These are phyloP conservation scores for Passalora sequoiae DNA, from an alignment of 2,329 filamentous ascomycete species.

Conservation along the genomic window DNA sequence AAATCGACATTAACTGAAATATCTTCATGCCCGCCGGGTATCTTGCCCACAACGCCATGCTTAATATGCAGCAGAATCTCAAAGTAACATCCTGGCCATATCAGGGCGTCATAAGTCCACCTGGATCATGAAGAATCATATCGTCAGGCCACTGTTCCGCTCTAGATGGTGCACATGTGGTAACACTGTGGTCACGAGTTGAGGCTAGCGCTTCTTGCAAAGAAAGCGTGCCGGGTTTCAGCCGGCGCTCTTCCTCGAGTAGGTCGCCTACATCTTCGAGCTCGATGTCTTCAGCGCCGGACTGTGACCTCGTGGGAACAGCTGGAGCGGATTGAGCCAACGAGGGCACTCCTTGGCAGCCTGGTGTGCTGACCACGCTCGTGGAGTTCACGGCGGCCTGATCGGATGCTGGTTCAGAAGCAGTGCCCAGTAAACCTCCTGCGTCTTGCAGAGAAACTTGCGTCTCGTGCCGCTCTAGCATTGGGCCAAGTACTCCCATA, in stretches of 20 bases:
- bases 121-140: constrained; percentile 23
- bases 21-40: too few species aligned
- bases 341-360: background rate
- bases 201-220: constrained; percentile 12
- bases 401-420: background rate
- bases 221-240: constrained; percentile 11
- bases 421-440: constrained; percentile 25
- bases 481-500: constrained; percentile 26
- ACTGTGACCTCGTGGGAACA: background rate
- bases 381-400: background rate
- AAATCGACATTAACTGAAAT: too few species aligned
- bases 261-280: constrained; percentile 21
- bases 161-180: background rate
- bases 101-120: constrained; percentile 17
- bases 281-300: constrained; percentile 14
- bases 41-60: too few species aligned
- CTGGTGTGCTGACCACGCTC: background rate
- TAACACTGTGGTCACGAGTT: background rate
- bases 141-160: constrained; percentile 15
- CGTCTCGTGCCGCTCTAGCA: constrained; percentile 27
- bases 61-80: background rate
- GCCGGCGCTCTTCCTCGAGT: constrained; percentile 9
- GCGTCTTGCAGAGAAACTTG: constrained; percentile 31
- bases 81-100: background rate
- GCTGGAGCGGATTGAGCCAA: background rate